A percentile compares a stretch with the other conserved stretches of the same genome.
These are phyloP conservation scores for Botrytis sinoallii DNA, from an alignment of 2,329 filamentous ascomycete species.

Conservation along the genomic window DNA sequence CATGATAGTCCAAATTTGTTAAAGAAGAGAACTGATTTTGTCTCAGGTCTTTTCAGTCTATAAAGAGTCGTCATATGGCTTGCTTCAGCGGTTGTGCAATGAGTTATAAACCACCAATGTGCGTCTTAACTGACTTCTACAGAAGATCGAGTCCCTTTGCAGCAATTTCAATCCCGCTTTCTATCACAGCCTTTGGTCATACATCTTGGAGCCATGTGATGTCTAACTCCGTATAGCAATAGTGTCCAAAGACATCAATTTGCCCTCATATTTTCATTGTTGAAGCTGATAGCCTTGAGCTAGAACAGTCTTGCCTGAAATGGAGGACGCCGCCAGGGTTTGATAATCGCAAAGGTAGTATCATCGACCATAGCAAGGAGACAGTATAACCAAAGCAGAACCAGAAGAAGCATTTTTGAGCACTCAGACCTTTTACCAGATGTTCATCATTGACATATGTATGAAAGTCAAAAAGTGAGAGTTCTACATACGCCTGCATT, in stretches of 20 bases:
- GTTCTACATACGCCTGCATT: constrained; percentile 20
- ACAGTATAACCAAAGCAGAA: constrained; percentile 38
- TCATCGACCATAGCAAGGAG: constrained; percentile 28
- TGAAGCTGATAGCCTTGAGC: constrained; percentile 31
- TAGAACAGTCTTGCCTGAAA: constrained; percentile 36
- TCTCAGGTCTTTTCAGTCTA: constrained; percentile 79
- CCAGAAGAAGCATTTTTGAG: constrained; percentile 44
- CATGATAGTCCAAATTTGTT: background rate
- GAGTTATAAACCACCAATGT: constrained; percentile 19
- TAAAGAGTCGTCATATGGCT: constrained; percentile 41
- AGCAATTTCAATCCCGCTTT: constrained; percentile 39
- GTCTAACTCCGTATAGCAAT: constrained; percentile 53
- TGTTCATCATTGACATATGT: constrained; percentile 49
- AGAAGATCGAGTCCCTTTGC: background rate
- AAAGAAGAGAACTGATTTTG: constrained; percentile 26
- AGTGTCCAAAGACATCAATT: constrained; percentile 34
- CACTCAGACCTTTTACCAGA: constrained; percentile 65
- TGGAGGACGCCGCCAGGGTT: constrained; percentile 30
- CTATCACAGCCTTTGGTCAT: constrained; percentile 59
- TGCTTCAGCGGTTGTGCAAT: constrained; percentile 36
- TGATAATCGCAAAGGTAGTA: constrained; percentile 23
- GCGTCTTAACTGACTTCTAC: constrained; percentile 26
- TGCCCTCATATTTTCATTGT: constrained; percentile 34
- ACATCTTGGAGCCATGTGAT: constrained; percentile 45
- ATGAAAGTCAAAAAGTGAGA: background rate